phyloP scores from a whole-genome alignment of 495 filamentous ascomycete species.

The Neurospora hispaniola region DNA sequence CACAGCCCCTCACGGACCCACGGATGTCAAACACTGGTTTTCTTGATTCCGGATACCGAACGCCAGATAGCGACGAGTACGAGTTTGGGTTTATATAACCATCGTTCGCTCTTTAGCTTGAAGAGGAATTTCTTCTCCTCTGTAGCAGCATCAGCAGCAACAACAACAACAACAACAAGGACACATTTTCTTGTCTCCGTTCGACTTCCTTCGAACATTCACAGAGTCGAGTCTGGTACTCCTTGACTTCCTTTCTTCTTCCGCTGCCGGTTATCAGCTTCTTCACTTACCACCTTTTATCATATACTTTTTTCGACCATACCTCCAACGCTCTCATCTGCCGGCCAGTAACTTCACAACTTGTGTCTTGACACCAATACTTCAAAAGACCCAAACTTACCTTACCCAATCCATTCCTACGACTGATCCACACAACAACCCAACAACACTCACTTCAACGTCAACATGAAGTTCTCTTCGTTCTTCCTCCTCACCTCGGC shows the following conservation, averaged over 20 bases:
- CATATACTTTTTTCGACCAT: neutral
- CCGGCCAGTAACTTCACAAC: neutral
- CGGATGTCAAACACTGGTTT: neutral
- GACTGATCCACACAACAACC: neutral
- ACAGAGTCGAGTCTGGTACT: neutral
- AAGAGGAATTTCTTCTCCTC: neutral
- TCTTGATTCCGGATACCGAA: neutral
- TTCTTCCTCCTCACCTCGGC: neutral
- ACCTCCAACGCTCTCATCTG: neutral
- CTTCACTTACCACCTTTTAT: neutral
- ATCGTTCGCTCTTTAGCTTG: neutral
- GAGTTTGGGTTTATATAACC: neutral
- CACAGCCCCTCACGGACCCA: neutral
- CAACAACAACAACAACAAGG: neutral
- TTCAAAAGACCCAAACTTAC: neutral
- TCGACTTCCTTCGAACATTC: neutral
- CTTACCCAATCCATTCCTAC: neutral
- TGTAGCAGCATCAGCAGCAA: neutral
- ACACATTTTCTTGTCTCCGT: neutral
- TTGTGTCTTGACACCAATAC: neutral
- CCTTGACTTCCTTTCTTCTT: neutral
- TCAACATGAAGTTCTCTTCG: neutral
- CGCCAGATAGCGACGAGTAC: neutral
- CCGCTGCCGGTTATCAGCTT: neutral
- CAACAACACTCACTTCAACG: neutral